Percentiles rank a stretch among this genome's conserved stretches.
phyloP scores from a whole-genome alignment of 768 basidiomycete species.

The Coprinopsis sp. region DNA sequence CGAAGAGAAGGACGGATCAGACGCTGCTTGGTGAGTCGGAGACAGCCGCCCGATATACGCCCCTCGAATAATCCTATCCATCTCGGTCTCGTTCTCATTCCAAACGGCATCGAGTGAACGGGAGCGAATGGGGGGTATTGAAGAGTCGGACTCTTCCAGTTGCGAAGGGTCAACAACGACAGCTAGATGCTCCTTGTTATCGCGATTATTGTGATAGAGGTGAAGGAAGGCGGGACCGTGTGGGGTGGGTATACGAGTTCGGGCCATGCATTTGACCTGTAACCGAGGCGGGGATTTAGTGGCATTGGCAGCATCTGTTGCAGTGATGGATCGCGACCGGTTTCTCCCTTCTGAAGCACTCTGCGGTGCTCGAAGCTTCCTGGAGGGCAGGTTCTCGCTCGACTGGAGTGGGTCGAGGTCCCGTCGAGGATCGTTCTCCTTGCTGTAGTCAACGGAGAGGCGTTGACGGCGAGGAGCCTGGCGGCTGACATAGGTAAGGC shows the following conservation, averaged over 20 bases:
- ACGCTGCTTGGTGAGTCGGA: constrained; percentile 44
- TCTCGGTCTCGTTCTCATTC: constrained; percentile 82
- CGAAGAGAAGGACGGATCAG: constrained; percentile 29
- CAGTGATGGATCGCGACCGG: constrained; percentile 21
- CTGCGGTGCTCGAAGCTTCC: constrained; percentile 33
- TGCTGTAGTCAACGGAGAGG: constrained; percentile 38
- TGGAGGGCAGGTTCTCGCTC: constrained; percentile 37
- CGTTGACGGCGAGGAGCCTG: constrained; percentile 70
- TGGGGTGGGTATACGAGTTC: constrained; percentile 94
- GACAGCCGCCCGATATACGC: constrained; percentile 87
- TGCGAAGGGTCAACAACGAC: constrained; percentile 92
- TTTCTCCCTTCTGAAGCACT: constrained; percentile 21
- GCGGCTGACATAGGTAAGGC: constrained; percentile 61
- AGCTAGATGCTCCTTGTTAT: constrained; percentile 93
- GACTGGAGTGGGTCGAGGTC: constrained; percentile 34
- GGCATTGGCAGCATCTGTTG: constrained; percentile 15
- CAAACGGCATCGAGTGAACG: constrained; percentile 77
- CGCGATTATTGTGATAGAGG: constrained; percentile 89
- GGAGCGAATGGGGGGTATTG: constrained; percentile 71
- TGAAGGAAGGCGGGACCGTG: constrained; percentile 93
- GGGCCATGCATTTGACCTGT: constrained; percentile 91
- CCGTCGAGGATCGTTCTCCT: constrained; percentile 46
- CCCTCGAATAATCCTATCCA: constrained; percentile 89
- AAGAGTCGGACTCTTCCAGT: constrained; percentile 41
- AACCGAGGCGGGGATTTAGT: constrained; percentile 20